Evolutionary conservation across 2,329 filamentous ascomycete genomes (phyloP).

Genomic region (Exophiala sideris): DNA sequence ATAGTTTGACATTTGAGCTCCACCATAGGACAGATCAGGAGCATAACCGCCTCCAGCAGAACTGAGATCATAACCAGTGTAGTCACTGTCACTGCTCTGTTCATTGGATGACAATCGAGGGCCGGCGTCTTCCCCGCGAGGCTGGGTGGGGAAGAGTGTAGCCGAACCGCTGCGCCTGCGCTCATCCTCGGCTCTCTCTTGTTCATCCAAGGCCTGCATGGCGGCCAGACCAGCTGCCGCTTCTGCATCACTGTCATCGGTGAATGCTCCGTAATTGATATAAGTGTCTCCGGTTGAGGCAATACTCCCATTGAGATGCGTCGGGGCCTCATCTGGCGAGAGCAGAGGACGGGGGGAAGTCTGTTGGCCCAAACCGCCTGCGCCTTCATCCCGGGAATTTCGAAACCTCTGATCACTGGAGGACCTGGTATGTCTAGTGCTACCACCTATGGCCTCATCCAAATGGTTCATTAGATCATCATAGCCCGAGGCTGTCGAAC

Average conservation of each 20-base stretch:
- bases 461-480: conserved; percentile 59
- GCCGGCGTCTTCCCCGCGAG: conserved; percentile 36
- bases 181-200: conserved; percentile 58
- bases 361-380: conserved; percentile 24
- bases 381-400: conserved; percentile 12
- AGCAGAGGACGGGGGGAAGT: conserved; percentile 29
- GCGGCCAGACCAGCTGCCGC: conserved; percentile 79
- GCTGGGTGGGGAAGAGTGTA: conserved; percentile 31
- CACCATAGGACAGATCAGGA: conserved; percentile 59
- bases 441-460: conserved; percentile 46
- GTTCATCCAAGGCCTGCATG: conserved; percentile 77
- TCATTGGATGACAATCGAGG: conserved; percentile 30
- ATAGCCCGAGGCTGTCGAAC: conserved; percentile 43
- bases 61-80: conserved; percentile 68
- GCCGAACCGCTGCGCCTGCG: conserved; percentile 54
- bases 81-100: conserved; percentile 68
- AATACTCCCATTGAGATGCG: conserved; percentile 50
- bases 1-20: conserved; percentile 38
- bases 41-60: conserved; percentile 70
- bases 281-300: conserved; percentile 44
- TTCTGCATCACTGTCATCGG: conserved; percentile 83
- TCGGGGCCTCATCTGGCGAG: conserved; percentile 44
- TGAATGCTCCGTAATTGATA: conserved; percentile 49
- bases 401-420: conserved; percentile 14
- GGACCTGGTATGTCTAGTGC: conserved; percentile 11